These are phyloP conservation scores for Simmondsia chinensis DNA, from an alignment of 148 eudicot species.

Conservation along the genomic window DNA sequence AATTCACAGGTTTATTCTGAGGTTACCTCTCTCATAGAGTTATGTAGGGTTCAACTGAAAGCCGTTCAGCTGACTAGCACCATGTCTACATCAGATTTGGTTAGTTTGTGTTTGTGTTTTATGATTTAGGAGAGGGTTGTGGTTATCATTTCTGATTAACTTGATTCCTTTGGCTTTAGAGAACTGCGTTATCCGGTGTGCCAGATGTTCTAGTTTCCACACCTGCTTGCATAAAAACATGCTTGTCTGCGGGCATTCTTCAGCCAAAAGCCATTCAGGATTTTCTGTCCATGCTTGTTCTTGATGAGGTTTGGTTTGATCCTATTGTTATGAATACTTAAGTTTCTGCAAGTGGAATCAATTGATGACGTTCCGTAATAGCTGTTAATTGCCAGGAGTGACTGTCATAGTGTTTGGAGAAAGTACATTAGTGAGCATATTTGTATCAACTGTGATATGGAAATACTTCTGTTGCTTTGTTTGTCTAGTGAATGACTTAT, in stretches of 20 bases:
- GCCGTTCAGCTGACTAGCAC: slow-evolving; percentile 55
- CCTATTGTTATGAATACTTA: no score
- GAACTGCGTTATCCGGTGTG: slow-evolving; percentile 59
- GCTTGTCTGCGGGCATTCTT: slow-evolving; percentile 47
- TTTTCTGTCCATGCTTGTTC: slow-evolving; percentile 76
- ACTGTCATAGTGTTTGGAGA: no score
- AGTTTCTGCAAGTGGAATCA: no score
- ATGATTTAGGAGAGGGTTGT: no score
- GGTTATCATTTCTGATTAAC: no score
- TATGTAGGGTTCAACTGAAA: slow-evolving; percentile 73
- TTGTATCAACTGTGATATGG: no score
- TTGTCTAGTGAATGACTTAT: slow-evolving; percentile 1
- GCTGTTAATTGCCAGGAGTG: no score
- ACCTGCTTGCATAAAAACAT: slow-evolving; percentile 69
- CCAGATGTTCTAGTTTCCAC: slow-evolving; percentile 86
- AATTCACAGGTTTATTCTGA: slow-evolving; percentile 59
- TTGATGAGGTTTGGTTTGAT: slow-evolving; percentile 61
- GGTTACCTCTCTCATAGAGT: slow-evolving; percentile 51
- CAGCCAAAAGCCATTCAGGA: slow-evolving; percentile 62
- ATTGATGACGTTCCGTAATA: no score
- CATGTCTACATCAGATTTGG: slow-evolving; percentile 68
- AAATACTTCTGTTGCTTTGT: neutral
- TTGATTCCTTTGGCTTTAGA: slow-evolving; percentile 17
- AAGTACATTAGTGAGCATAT: no score
- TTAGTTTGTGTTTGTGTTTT: no score